Evolutionary conservation across 2,329 filamentous ascomycete genomes (phyloP).

Genomic region (Cladobotryum protrusum): DNA sequence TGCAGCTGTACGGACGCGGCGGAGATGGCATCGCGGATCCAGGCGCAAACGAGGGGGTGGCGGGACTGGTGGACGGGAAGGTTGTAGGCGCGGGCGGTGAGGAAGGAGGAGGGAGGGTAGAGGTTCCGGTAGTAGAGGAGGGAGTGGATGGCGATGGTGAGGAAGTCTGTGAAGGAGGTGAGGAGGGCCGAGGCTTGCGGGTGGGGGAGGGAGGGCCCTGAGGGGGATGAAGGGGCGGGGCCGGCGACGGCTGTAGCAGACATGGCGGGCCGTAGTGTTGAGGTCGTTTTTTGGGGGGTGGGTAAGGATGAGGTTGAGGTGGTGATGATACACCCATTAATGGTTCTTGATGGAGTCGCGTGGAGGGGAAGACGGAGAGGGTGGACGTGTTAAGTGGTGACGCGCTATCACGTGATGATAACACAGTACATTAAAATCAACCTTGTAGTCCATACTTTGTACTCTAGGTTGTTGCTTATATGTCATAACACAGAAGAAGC

Average conservation of each 20-base stretch:
- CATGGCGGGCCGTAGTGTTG: background rate
- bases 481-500: too few relatives aligned
- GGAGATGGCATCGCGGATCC: constrained; percentile 74
- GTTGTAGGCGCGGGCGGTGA: constrained; percentile 74
- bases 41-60: constrained; percentile 78
- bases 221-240: background rate
- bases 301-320: background rate
- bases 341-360: background rate
- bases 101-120: constrained; percentile 73
- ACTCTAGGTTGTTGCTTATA: too few relatives aligned
- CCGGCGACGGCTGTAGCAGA: background rate
- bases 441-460: too few relatives aligned
- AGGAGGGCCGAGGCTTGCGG: constrained; percentile 45
- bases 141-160: constrained; percentile 77
- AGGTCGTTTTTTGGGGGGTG: background rate
- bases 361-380: background rate
- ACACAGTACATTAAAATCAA: too few relatives aligned
- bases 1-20: constrained; percentile 67
- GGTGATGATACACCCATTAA: background rate
- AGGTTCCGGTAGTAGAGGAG: constrained; percentile 76
- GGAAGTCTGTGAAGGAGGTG: constrained; percentile 67
- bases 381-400: background rate
- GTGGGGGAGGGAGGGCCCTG: constrained; percentile 24
- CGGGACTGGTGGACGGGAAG: constrained; percentile 78
- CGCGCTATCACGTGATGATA: constrained; percentile 21